phyloP scores from a whole-genome alignment of 202 grass and related monocot species.

The Bolboschoenoplectus hybrid region DNA sequence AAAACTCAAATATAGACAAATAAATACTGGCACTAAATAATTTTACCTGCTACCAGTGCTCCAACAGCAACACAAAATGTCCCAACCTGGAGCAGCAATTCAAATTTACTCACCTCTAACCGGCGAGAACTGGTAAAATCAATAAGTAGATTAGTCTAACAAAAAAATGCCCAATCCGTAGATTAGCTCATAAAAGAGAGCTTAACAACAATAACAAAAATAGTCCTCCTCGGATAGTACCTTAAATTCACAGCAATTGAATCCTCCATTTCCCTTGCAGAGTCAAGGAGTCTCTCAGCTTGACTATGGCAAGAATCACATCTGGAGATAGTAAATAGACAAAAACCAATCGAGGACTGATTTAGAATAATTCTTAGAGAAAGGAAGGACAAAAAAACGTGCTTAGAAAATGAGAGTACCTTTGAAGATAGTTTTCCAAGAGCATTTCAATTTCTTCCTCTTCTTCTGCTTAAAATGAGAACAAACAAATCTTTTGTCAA shows the following conservation, averaged over 20 bases:
- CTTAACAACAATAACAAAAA: conserved; percentile 43
- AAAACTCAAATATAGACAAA: neutral
- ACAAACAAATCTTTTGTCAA: neutral
- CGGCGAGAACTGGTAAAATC: conserved; percentile 74
- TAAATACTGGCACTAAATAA: conserved; percentile 12
- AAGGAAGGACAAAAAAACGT: conserved; percentile 25
- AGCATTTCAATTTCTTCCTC: conserved; percentile 99
- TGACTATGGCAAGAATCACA: conserved; percentile 99
- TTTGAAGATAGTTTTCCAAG: conserved; percentile 96
- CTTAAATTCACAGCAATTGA: conserved; percentile 98
- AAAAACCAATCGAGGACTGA: conserved; percentile 28
- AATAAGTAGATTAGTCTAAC: conserved; percentile 36
- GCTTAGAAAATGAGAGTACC: conserved; percentile 48
- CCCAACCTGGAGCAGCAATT: conserved; percentile 95
- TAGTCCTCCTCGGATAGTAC: conserved; percentile 40
- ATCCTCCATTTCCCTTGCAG: conserved; percentile 99
- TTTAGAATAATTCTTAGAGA: conserved; percentile 17
- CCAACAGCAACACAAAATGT: conserved; percentile 94
- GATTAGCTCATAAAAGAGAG: conserved; percentile 36
- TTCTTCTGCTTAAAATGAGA: conserved; percentile 70
- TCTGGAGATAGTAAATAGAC: conserved; percentile 47
- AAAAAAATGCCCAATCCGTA: conserved; percentile 12
- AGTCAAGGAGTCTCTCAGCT: conserved; percentile 94
- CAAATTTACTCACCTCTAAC: conserved; percentile 91
- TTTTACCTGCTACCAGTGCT: conserved; percentile 88